Evolutionary conservation across 176 grass and related monocot species (phyloP), one percentile per base, ranked within the genome.

Genomic region (Pharus latifolius): DNA sequence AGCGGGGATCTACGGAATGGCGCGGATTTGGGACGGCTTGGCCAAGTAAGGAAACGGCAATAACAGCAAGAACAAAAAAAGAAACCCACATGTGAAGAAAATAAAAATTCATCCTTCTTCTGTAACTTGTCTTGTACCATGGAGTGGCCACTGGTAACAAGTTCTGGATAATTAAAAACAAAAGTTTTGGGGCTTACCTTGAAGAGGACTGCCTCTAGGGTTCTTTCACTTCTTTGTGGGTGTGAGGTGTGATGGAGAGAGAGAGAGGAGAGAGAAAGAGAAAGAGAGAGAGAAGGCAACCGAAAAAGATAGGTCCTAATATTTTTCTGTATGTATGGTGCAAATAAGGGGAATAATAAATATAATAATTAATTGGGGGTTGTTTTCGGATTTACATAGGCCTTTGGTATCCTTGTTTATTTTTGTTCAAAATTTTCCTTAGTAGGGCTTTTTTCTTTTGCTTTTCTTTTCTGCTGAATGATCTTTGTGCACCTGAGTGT

Each of bases 161-260:
- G 28, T 20, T 75, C 24, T n/a, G 57, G 24, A 20, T 20, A 63
- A 63, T 63, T 51, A 51, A 63, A 75, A 63, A 75, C 28, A 35
- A 8, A 49, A 43, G 73, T 26, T 64, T 64, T 64, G 55, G 33
- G 7, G 13, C 53, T 80, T 84, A 84, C 86, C 76, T 84, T 84
- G 85, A 73, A 52, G 76, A 69, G 70, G 56, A 52, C 63, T 49
- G 76, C 52, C 42, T 74, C 44, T 81, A 77, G 81, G 76, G 71
- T 81, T 80, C 81, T 63, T 63, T 75, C 70, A 74, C 70, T 74
- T 72, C 42, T 68, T 82, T 74, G 67, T 45, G 70, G 60, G 54
- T 54, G 56, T 62, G 70, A 59, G 60, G 54, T 54, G 56, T 62
- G 70, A 59, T 44, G 55, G 18, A 13, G 65, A 71, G 46, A 85